Evolutionary conservation across 768 basidiomycete species (phyloP).

Genomic region (Russula ochroleuca): DNA sequence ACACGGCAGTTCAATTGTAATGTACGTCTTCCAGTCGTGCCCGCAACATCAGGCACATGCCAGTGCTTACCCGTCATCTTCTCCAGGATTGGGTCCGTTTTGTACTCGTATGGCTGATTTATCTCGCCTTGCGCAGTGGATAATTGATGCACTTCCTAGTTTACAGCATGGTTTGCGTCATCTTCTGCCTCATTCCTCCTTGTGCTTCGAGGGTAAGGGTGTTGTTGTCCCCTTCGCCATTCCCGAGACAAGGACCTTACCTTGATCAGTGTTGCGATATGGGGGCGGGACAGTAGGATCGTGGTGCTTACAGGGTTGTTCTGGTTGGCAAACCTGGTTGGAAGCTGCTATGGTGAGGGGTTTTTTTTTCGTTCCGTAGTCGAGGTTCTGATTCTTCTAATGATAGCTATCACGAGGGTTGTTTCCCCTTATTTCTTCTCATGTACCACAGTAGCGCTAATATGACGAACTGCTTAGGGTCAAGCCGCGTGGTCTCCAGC

Average conservation of each 20-base stretch:
- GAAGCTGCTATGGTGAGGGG: slow-evolving; percentile 6
- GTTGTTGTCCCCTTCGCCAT: too few species aligned
- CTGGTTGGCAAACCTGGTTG: slow-evolving; percentile 8
- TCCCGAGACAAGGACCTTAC: background rate
- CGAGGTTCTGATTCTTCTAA: background rate
- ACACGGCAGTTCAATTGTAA: slow-evolving; percentile 13
- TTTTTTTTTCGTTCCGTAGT: background rate
- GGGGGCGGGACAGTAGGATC: slow-evolving; percentile 17
- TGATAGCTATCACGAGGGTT: slow-evolving; percentile 17
- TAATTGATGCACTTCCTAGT: background rate
- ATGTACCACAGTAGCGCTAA: background rate
- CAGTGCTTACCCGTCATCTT: background rate
- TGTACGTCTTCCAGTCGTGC: background rate
- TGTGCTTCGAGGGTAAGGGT: slow-evolving; percentile 22
- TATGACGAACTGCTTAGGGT: slow-evolving; percentile 6
- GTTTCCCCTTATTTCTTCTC: background rate
- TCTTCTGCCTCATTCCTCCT: slow-evolving; percentile 19
- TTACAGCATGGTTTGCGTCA: slow-evolving; percentile 15
- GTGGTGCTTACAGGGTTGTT: background rate
- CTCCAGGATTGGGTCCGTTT: slow-evolving; percentile 20
- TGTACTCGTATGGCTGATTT: slow-evolving; percentile 15
- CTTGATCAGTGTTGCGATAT: slow-evolving; percentile 21
- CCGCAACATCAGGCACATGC: too few species aligned
- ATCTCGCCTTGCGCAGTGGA: background rate
- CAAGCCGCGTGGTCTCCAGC: background rate